phyloP scores from a whole-genome alignment of 345 rosid genomes.

The Eucalyptus coolabah region DNA sequence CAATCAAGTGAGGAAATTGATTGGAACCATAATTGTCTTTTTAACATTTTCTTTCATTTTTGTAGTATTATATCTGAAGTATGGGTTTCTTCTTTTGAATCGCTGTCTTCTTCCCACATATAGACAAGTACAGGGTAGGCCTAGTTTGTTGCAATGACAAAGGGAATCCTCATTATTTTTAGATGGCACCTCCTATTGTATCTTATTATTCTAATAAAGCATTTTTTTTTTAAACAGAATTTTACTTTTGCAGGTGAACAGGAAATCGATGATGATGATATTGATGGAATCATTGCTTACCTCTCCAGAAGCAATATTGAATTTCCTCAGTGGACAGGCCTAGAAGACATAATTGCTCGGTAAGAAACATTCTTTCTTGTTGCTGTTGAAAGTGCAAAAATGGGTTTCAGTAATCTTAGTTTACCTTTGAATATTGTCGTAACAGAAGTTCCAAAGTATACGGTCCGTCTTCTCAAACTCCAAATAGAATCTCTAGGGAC shows the following conservation, averaged over 20 bases:
- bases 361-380: neutral
- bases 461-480: slow-evolving; percentile 66
- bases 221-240: neutral
- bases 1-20: neutral
- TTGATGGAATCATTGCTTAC: slow-evolving; percentile 17
- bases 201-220: neutral
- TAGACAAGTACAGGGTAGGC: neutral
- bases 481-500: slow-evolving; percentile 75
- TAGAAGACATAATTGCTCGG: slow-evolving; percentile 10
- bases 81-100: neutral
- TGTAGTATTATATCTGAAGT: neutral
- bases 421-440: slow-evolving; percentile 84
- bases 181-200: neutral
- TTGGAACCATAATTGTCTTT: neutral
- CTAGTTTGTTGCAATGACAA: neutral
- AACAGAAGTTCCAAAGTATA: slow-evolving; percentile 87
- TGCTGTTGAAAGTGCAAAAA: neutral
- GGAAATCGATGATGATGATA: neutral
- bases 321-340: slow-evolving; percentile 77
- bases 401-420: neutral
- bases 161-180: neutral
- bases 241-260: neutral
- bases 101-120: neutral
- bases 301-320: slow-evolving; percentile 86
- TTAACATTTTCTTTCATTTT: neutral